phyloP scores from a whole-genome alignment of 306 rosid genomes.

The Fagus sylvatica region DNA sequence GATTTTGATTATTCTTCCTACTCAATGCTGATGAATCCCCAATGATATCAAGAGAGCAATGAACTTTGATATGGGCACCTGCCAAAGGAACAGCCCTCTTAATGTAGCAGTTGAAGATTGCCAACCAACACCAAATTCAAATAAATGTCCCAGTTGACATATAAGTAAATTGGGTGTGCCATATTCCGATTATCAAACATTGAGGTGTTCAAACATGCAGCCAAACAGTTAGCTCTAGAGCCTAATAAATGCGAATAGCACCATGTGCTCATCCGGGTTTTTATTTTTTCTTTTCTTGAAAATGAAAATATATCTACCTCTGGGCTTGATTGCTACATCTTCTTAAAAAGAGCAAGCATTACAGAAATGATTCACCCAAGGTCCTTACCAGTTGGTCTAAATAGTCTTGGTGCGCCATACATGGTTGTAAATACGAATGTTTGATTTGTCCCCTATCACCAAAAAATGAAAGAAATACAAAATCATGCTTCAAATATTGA shows the following conservation, averaged over 20 bases:
- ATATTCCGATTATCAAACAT: constrained; percentile 1
- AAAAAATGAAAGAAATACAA: constrained; percentile 23
- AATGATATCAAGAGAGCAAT: neutral
- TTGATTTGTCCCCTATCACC: constrained; percentile 76
- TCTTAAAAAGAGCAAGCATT: constrained; percentile 15
- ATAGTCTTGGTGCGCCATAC: constrained; percentile 92
- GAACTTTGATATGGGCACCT: neutral
- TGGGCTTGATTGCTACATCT: constrained; percentile 12
- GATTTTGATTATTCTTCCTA: neutral
- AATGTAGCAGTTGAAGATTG: neutral
- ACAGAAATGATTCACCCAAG: constrained; percentile 13
- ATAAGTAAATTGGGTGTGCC: neutral
- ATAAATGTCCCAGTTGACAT: neutral
- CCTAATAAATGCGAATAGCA: neutral
- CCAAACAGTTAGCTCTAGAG: constrained; percentile 3
- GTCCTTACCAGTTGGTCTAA: constrained; percentile 91
- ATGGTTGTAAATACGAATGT: constrained; percentile 88
- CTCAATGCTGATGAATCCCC: neutral
- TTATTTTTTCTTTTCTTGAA: neutral
- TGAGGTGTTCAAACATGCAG: neutral
- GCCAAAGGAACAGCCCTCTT: neutral
- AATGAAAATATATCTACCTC: neutral
- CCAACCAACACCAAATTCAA: neutral
- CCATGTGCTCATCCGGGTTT: neutral
- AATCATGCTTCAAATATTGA: constrained; percentile 25